Evolutionary conservation across 768 basidiomycete species (phyloP), one percentile per base, ranked within the genome.

Genomic region (Lactarius hatsudake): DNA sequence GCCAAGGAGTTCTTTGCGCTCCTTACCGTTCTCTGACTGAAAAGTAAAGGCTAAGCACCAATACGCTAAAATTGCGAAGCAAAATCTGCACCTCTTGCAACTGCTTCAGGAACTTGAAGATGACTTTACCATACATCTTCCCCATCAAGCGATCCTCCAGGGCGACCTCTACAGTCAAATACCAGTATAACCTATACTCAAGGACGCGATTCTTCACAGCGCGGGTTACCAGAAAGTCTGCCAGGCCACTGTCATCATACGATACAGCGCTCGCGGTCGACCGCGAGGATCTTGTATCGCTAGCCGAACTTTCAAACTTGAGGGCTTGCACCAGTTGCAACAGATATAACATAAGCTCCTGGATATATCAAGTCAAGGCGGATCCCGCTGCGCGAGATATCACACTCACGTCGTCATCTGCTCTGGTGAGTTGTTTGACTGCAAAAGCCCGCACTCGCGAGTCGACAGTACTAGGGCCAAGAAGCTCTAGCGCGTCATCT

Each of bases 321-420:
- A 99, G 88, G 0, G 97, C 94, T 78, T 99, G 97, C 0, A 98
- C 96, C 23, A 99, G 86, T 78, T 99, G 97, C 2, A 99, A 80
- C 1, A 99, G 83, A 75, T 99, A 99, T 2, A 98, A 75, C 64
- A 93, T 79, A 8, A 99, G 83, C 72, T 99, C 96, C 96, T 98
- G 75, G 20, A 26, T 12, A 26, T n/a, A 42, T 66, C 61, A 56
- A 67, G 7, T 42, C n/a, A 23, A 20, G 15, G 32, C 20, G 32
- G 48, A 40, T 9, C 34, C 32, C 15, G 5, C 67, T 20, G 70
- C 63, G 5, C n/a, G 43, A 54, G 12, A 53, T 28, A 40, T 36
- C 23, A 40, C 38, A 77, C 84, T 69, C 72, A 96, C 96, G 71
- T 98, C 97, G 72, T 98, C 96, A 72, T 98, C 96, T 2, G 96